phyloP scores from a whole-genome alignment of 306 rosid genomes.

The Acacia crassicarpa region DNA sequence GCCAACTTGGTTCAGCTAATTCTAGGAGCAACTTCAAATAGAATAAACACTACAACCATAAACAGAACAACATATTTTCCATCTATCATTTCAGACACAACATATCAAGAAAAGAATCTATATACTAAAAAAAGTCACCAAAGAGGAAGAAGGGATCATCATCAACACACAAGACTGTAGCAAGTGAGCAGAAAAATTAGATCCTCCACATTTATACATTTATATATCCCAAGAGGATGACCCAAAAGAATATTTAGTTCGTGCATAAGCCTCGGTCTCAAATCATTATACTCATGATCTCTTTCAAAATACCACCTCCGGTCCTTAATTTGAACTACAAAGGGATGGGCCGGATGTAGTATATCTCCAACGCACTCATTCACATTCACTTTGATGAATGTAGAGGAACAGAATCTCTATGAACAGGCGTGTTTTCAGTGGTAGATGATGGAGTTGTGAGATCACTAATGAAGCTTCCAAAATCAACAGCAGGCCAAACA shows the following conservation, averaged over 20 bases:
- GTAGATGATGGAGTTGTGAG: conserved; percentile 15
- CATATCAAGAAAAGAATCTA: background rate
- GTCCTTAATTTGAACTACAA: too few relatives aligned
- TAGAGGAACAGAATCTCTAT: conserved; percentile 17
- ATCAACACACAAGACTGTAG: conserved; percentile 10
- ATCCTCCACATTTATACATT: background rate
- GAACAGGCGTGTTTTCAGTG: conserved; percentile 24
- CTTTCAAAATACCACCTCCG: background rate
- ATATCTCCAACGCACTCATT: background rate
- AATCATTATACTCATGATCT: background rate
- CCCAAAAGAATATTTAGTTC: background rate
- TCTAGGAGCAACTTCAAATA: background rate
- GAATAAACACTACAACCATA: background rate
- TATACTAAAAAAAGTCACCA: background rate
- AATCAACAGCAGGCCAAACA: conserved; percentile 66
- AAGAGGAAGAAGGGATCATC: background rate
- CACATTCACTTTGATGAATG: background rate
- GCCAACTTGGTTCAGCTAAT: background rate
- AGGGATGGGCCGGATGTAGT: too few relatives aligned
- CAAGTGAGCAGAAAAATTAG: background rate
- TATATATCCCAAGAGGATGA: background rate
- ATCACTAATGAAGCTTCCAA: conserved; percentile 32
- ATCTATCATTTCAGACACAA: conserved; percentile 27
- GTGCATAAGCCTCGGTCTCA: background rate
- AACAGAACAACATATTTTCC: background rate